phyloP scores from a whole-genome alignment of 352 stramenopile genomes.

The Stramenopiles sp. region DNA sequence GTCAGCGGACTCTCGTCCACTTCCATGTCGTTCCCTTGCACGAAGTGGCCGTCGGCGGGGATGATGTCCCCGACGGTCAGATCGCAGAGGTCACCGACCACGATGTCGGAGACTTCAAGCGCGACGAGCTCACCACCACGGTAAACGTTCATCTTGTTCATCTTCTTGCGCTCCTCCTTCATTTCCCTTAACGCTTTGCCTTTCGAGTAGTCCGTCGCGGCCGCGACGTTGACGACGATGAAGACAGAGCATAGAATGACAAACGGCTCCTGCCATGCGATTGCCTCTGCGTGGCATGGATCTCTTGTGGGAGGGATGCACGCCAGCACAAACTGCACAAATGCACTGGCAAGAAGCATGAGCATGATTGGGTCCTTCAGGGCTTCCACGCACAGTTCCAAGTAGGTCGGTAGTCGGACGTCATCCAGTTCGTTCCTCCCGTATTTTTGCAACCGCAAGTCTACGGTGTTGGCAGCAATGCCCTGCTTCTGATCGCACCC shows the following conservation, averaged over 20 bases:
- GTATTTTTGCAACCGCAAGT: conserved; percentile 34
- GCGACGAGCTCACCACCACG: conserved; percentile 47
- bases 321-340: conserved; percentile 77
- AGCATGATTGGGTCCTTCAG: conserved; percentile 95
- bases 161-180: conserved; percentile 81
- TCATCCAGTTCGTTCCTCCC: conserved; percentile 69
- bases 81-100: conserved; percentile 91
- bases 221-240: conserved; percentile 82
- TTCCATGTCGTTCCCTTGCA: conserved; percentile 76
- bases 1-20: conserved; percentile 90
- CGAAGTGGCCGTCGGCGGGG: conserved; percentile 78
- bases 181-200: conserved; percentile 76
- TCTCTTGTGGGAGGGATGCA: too few species aligned
- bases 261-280: conserved; percentile 49
- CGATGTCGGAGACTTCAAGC: conserved; percentile 42
- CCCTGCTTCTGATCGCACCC: too few species aligned
- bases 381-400: conserved; percentile 88
- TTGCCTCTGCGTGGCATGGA: conserved; percentile 37
- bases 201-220: conserved; percentile 84
- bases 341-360: conserved; percentile 87
- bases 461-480: too few species aligned
- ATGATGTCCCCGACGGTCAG: conserved; percentile 90
- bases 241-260: conserved; percentile 91
- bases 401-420: conserved; percentile 59
- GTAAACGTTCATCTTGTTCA: conserved; percentile 61